phyloP scores from a whole-genome alignment of 306 rosid genomes.

The Ormosia emarginata region DNA sequence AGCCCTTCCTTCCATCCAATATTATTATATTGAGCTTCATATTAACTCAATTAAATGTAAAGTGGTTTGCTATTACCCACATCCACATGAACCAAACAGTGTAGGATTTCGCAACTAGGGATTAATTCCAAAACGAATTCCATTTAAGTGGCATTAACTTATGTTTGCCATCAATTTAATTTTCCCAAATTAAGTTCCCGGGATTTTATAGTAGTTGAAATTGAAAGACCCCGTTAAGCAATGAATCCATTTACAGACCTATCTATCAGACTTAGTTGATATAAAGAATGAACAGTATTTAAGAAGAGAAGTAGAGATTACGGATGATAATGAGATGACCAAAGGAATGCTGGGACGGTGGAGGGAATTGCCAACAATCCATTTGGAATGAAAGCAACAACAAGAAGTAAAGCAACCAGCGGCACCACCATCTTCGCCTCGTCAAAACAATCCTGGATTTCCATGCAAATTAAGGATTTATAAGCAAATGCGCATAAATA shows the following conservation, averaged over 20 bases:
- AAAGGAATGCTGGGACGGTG: slow-evolving; percentile 83
- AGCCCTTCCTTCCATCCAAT: background rate
- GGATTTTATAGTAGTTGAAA: background rate
- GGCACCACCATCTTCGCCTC: slow-evolving; percentile 23
- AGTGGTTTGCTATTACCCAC: background rate
- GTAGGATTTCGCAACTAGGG: background rate
- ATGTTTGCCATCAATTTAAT: background rate
- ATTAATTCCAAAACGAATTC: background rate
- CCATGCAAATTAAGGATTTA: background rate
- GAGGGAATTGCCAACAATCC: slow-evolving; percentile 48
- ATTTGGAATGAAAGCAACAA: slow-evolving; percentile 37
- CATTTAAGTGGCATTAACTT: background rate
- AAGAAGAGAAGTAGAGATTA: background rate
- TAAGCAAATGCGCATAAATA: background rate
- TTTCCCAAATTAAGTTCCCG: background rate
- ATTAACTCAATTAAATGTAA: slow-evolving; percentile 7
- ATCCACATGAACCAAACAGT: slow-evolving; percentile 1
- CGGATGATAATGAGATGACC: slow-evolving; percentile 67
- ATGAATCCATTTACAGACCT: background rate
- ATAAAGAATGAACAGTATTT: background rate
- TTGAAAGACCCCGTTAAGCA: background rate
- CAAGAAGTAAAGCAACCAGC: slow-evolving; percentile 39
- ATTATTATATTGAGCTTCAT: background rate
- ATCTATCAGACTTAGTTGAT: background rate
- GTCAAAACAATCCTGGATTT: slow-evolving; percentile 8